A percentile compares a stretch with the other conserved stretches of the same genome.
phyloP scores from a whole-genome alignment of 495 filamentous ascomycete species.

The Terfezia boudieri region DNA sequence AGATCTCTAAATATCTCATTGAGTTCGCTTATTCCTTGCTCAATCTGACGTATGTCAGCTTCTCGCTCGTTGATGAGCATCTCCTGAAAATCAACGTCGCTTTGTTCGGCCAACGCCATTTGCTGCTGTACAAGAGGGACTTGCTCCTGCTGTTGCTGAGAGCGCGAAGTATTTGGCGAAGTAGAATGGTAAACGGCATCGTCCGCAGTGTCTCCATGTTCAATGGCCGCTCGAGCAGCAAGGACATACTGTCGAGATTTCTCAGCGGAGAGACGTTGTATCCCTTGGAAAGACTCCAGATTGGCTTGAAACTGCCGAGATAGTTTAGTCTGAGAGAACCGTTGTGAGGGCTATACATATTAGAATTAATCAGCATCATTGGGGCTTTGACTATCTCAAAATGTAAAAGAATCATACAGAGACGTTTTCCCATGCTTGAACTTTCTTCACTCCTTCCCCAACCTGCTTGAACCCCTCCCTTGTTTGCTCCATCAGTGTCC shows the following conservation, averaged over 20 bases:
- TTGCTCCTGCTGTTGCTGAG: slow-evolving; percentile 31
- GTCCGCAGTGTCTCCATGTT: slow-evolving; percentile 8
- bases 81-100: slow-evolving; percentile 96
- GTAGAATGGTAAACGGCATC: neutral
- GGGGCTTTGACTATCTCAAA: neutral
- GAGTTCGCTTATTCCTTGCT: slow-evolving; percentile 81
- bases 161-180: neutral
- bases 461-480: slow-evolving; percentile 73
- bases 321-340: slow-evolving; percentile 85
- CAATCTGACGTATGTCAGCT: slow-evolving; percentile 86
- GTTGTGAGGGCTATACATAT: slow-evolving; percentile 49
- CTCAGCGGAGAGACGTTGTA: slow-evolving; percentile 73
- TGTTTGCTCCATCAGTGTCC: slow-evolving; percentile 64
- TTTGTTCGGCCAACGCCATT: slow-evolving; percentile 64
- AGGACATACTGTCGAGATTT: slow-evolving; percentile 73
- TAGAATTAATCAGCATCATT: neutral
- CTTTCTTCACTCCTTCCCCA: slow-evolving; percentile 78
- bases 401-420: slow-evolving; percentile 36
- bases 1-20: slow-evolving; percentile 95
- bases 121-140: slow-evolving; percentile 39
- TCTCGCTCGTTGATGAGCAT: slow-evolving; percentile 87
- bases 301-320: slow-evolving; percentile 74
- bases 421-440: slow-evolving; percentile 75
- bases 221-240: slow-evolving; percentile 35
- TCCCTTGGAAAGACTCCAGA: slow-evolving; percentile 68